Conservation (phyloP, 2,329 filamentous ascomycete species). For the Pseudocercospora crystallina region DNA sequence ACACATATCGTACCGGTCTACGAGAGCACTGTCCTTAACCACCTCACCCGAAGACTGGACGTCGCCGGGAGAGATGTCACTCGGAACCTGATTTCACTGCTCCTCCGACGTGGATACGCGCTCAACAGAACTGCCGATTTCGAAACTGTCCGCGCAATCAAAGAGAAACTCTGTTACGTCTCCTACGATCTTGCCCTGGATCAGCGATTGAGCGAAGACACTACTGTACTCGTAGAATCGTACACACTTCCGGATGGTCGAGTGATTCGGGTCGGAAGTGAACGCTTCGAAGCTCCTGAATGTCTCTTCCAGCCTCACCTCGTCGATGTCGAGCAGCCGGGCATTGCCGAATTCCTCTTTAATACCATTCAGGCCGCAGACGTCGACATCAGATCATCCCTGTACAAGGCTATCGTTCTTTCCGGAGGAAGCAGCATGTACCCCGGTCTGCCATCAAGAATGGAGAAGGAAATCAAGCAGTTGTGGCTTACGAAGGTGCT, state of each 20-base stretch:
- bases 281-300: constrained; percentile 96
- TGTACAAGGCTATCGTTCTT: constrained; percentile 96
- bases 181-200: constrained; percentile 97
- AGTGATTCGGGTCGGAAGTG: constrained; percentile 92
- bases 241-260: constrained; percentile 96
- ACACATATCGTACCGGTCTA: constrained; percentile 99
- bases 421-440: constrained; percentile 99
- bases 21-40: constrained; percentile 95
- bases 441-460: constrained; percentile 84
- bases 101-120: constrained; percentile 90
- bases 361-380: constrained; percentile 97
- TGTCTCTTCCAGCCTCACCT: constrained; percentile 98
- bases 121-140: constrained; percentile 98
- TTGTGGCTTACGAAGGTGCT: constrained; percentile 93
- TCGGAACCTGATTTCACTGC: constrained; percentile 93
- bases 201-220: constrained; percentile 94
- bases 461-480: constrained; percentile 99
- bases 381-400: constrained; percentile 86
- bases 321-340: constrained; percentile 94
- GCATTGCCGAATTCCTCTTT: constrained; percentile 95
- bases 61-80: constrained; percentile 96
- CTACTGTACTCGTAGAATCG: constrained; percentile 92
- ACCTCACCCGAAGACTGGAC: constrained; percentile 89
- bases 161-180: constrained; percentile 99
- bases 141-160: constrained; percentile 97